Base-by-base conservation (phyloP, 306 rosid species). In the Clitoria ternatea region DNA sequence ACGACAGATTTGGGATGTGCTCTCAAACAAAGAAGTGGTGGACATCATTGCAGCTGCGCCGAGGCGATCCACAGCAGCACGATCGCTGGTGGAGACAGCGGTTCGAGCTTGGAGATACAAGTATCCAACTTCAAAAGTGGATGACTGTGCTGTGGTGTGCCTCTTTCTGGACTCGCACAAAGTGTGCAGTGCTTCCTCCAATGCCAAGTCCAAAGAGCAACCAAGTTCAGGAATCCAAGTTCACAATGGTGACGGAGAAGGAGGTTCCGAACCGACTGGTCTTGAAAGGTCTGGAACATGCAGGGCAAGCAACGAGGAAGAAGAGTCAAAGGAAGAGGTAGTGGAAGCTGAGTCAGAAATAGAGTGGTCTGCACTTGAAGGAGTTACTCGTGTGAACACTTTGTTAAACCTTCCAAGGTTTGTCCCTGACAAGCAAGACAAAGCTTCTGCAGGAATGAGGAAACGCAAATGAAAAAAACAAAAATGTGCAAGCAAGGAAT, bases 321-420 rank as follows among this genome's bases (percentile, higher is more conserved):
- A 75, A 59, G 74, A 35, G 33, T 22, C 32, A 17, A 81, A 77
- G 50, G 89, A 78, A 40, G 96, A 83, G 47, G 93, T 81, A 62
- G 61, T 72, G 33, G 78, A 85, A 33, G 73, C 69, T 1, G 97
- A 85, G 37, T 4, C 17, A n/a, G 89, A 81, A 54, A 78, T 27
- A 52, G 97, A 89, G 19, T 95, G 99, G 99, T 91, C 96, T 67
- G 99, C 99, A 23, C 82, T 95, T 19, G 97, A 91, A 89, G 99
- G 99, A 18, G 99, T 95, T 32, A 84, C 99, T 11, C 96, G 99
- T 4, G 99, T 91, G 61, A 89, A 95, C 88, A 91, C 99, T n/a
- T 62, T 95, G 37, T 70, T 95, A 66, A 95, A 76, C 65, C 91
- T 95, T 61, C 99, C 99, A 0, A 95, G 99, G 78, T 95, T 86